These are phyloP conservation scores for Ustilago hordei DNA, from an alignment of 1,284 basidiomycete genomes.

Conservation along the genomic window DNA sequence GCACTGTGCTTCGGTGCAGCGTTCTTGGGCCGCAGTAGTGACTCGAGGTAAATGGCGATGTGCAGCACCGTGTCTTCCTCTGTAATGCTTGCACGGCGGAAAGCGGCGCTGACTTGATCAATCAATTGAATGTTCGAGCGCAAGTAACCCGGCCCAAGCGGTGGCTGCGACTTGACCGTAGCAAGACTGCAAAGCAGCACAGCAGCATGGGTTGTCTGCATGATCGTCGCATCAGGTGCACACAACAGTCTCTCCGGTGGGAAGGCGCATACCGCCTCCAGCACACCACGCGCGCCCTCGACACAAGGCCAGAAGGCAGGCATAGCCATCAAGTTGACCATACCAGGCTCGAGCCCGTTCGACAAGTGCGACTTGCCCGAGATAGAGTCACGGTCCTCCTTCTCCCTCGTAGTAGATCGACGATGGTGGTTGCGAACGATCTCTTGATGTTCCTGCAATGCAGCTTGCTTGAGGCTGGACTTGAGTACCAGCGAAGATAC, in stretches of 20 bases:
- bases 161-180: conserved; percentile 41
- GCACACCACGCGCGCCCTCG: conserved; percentile 39
- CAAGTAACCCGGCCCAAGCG: conserved; percentile 43
- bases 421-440: conserved; percentile 47
- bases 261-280: conserved; percentile 44
- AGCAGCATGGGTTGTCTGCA: conserved; percentile 46
- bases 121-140: conserved; percentile 45
- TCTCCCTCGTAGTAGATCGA: conserved; percentile 37
- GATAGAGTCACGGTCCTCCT: conserved; percentile 41
- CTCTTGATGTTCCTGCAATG: conserved; percentile 48
- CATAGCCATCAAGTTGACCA: conserved; percentile 50
- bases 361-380: conserved; percentile 35
- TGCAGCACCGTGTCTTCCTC: conserved; percentile 45
- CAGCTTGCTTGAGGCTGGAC: conserved; percentile 46
- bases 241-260: conserved; percentile 28
- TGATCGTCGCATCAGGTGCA: conserved; percentile 43
- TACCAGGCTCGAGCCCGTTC: conserved; percentile 35
- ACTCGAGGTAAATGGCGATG: conserved; percentile 49
- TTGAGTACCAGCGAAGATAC: conserved; percentile 51
- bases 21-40: conserved; percentile 42
- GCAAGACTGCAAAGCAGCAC: conserved; percentile 51
- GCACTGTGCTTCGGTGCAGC: conserved; percentile 18
- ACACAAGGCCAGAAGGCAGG: conserved; percentile 55
- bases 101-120: conserved; percentile 44
- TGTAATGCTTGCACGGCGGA: conserved; percentile 39